Conservation (phyloP, 2,329 filamentous ascomycete genomes). For the Neonectria faginata region DNA sequence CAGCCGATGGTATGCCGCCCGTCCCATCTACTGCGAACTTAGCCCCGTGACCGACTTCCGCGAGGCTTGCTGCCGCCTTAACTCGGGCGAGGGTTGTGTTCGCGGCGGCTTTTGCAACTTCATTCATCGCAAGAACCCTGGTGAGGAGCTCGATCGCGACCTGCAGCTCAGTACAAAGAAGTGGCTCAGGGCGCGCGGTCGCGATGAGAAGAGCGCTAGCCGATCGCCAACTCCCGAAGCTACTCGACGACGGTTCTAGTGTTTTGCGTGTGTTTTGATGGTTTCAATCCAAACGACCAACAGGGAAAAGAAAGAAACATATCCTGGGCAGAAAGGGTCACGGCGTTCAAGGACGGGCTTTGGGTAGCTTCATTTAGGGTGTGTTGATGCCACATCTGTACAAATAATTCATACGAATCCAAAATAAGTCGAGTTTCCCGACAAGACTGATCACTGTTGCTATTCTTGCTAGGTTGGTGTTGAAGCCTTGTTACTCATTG, state of each 20-base stretch:
- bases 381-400: slow-evolving; percentile 32
- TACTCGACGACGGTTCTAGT: slow-evolving; percentile 75
- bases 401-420: slow-evolving; percentile 36
- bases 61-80: slow-evolving; percentile 95
- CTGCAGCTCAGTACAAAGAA: slow-evolving; percentile 92
- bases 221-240: slow-evolving; percentile 91
- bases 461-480: slow-evolving; percentile 37
- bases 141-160: slow-evolving; percentile 87
- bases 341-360: slow-evolving; percentile 45
- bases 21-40: slow-evolving; percentile 98
- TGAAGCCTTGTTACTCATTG: slow-evolving; percentile 46
- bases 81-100: slow-evolving; percentile 94
- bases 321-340: slow-evolving; percentile 34
- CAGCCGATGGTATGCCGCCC: slow-evolving; percentile 93
- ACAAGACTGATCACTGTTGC: slow-evolving; percentile 23
- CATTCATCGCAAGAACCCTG: slow-evolving; percentile 97
- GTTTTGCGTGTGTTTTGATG: slow-evolving; percentile 11
- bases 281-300: slow-evolving; percentile 16
- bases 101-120: slow-evolving; percentile 99
- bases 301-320: slow-evolving; percentile 25
- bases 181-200: slow-evolving; percentile 87
- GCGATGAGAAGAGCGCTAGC: slow-evolving; percentile 84
- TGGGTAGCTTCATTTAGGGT: slow-evolving; percentile 34
- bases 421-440: slow-evolving; percentile 29
- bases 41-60: slow-evolving; percentile 97